Evolutionary conservation across 2,329 filamentous ascomycete species (phyloP).

Genomic region (Venturia aucupariae): DNA sequence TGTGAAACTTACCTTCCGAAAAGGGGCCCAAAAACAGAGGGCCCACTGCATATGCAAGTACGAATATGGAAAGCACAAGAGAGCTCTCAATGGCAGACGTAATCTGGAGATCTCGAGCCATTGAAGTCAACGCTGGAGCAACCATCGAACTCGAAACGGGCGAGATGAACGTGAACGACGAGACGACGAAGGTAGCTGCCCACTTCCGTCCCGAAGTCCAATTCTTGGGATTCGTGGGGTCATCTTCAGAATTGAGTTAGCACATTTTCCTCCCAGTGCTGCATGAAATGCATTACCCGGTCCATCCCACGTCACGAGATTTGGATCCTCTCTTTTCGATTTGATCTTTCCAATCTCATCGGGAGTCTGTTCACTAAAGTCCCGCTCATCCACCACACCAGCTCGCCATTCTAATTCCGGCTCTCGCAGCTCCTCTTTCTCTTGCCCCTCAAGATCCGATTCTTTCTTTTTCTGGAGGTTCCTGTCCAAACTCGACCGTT

Average conservation of each 20-base stretch:
- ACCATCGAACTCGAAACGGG: slow-evolving; percentile 33
- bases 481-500: neutral
- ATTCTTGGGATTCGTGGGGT: slow-evolving; percentile 39
- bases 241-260: slow-evolving; percentile 19
- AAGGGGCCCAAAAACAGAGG: slow-evolving; percentile 30
- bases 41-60: slow-evolving; percentile 32
- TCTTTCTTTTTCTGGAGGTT: neutral
- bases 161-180: slow-evolving; percentile 31
- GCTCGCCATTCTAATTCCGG: slow-evolving; percentile 8
- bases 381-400: slow-evolving; percentile 7
- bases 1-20: slow-evolving; percentile 21
- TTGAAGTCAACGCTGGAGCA: slow-evolving; percentile 25
- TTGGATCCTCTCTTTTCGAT: slow-evolving; percentile 5
- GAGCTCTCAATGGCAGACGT: slow-evolving; percentile 24
- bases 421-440: neutral
- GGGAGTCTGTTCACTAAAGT: slow-evolving; percentile 4
- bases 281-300: slow-evolving; percentile 18
- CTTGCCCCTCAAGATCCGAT: slow-evolving; percentile 10
- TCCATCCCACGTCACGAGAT: slow-evolving; percentile 36
- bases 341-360: slow-evolving; percentile 4
- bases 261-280: neutral
- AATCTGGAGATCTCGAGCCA: slow-evolving; percentile 28
- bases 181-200: slow-evolving; percentile 36
- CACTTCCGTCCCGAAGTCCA: slow-evolving; percentile 36
- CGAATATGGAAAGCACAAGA: slow-evolving; percentile 31